Percentiles rank a stretch among this genome's conserved stretches.
Evolutionary conservation across 192 early-diverging fungal genomes (phyloP).

Genomic region (Blastocladiella britannica): DNA sequence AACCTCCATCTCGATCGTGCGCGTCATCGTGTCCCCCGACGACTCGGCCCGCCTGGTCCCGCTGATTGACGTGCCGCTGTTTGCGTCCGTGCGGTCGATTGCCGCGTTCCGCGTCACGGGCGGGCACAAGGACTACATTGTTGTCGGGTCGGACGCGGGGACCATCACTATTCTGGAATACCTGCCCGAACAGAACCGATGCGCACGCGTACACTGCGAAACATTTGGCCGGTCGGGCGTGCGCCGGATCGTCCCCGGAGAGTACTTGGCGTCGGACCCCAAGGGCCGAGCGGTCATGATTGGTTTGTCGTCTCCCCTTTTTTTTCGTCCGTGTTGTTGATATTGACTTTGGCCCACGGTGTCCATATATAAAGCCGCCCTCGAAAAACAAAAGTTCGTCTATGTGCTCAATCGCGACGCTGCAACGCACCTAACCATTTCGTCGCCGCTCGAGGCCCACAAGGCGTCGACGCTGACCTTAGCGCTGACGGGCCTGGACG

Average conservation of each 20-base stretch:
- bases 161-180: constrained; percentile 78
- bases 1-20: constrained; percentile 58
- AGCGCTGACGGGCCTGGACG: constrained; percentile 73
- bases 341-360: not conserved
- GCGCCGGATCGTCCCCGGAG: constrained; percentile 74
- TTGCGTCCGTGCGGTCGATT: constrained; percentile 69
- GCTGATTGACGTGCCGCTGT: constrained; percentile 34
- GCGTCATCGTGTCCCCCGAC: constrained; percentile 54
- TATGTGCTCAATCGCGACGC: constrained; percentile 92
- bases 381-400: constrained; percentile 88
- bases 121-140: constrained; percentile 71
- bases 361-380: constrained; percentile 45
- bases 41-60: constrained; percentile 50
- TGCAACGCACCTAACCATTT: constrained; percentile 57
- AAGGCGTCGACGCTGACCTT: constrained; percentile 56
- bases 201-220: constrained; percentile 70
- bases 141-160: constrained; percentile 78
- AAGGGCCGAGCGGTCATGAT: constrained; percentile 93
- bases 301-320: constrained; percentile 9
- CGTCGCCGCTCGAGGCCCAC: constrained; percentile 89
- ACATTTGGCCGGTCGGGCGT: constrained; percentile 85
- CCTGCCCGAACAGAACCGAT: constrained; percentile 43
- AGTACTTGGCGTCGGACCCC: constrained; percentile 89
- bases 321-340: not conserved
- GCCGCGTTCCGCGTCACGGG: constrained; percentile 75